Evolutionary conservation across 176 grass and related monocot species (phyloP), one percentile per base, ranked within the genome.

Genomic region (Otatea glauca): DNA sequence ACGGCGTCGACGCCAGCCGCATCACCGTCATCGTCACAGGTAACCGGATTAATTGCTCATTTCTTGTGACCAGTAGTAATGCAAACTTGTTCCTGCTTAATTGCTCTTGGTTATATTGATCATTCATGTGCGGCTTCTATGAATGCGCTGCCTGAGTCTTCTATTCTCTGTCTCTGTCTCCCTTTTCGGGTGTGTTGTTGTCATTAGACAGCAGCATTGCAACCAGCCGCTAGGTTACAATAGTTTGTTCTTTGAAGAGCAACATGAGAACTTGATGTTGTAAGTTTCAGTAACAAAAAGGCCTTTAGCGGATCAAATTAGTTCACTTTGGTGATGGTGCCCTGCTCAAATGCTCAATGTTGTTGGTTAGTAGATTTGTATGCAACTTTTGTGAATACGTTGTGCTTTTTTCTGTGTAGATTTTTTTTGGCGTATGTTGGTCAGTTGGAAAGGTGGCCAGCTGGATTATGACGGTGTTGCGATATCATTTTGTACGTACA

Each of bases 11-110:
- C 50, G 93, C 89, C 45, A 84, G 83, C 75, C 47, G 78, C 44
- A 88, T 96, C 86, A 99, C 97, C 70, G 97, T 78, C 83, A 43
- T 96, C 64, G 81, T 99, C 34, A 99, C 97, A 44, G 97, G 97
- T 99, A 82, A 62, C 6, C 70, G 2, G 18, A 65, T 17, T 23
- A 23, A 9, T 59, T 65, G 62, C 27, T 16, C 13, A 34, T 65
- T 15, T 65, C 27, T 34, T 65, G 62, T 65, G 62, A 7, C 13
- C 5, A 14, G 27, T 27, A 65, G 66, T 59, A 39, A 45, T 44
- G 67, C 50, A 6, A 59, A 56, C 34, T 43, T 9, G 7, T 75
- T 76, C 3, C 82, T 76, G 47, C 72, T 76, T 65, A 61, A 83
- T 58, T 53, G 43, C 25, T 74, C 43, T 47, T 65, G 23, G 38